Evolutionary conservation across 2,329 filamentous ascomycete species (phyloP), one percentile per base, ranked within the genome.

Genomic region (Claviceps humidiphila): DNA sequence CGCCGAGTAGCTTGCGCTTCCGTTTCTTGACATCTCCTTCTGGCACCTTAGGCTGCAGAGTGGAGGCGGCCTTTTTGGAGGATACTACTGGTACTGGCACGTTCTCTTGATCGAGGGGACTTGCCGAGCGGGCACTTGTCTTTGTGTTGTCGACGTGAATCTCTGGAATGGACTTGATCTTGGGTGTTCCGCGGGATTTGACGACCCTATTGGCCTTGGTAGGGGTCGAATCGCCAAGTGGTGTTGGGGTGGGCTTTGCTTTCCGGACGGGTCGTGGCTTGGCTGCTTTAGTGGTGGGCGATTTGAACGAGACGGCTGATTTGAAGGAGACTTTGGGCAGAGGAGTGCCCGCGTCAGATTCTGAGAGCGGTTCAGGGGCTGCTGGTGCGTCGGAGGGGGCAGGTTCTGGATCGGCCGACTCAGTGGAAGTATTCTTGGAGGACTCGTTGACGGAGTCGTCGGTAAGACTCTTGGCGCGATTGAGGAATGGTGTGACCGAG

Each of bases 401-500:
- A 13, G 61, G 58, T 14, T 68, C 66, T 22, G 68, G 66, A 26
- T 71, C 71, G 6, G 50, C 7, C 30, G 5, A 51, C 14, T 63
- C 61, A 6, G 51, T 47, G 7, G 54, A 52, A 22, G 40, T 48
- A 14, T 54, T 44, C 4, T 60, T 57, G 6, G 62, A 63, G 13
- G 56, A 54, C 17, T 59, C 52, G 8, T 64, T 64, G 7, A 58
- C 55, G 2, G 66, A 64, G 1, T 67, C 66, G 20, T 74, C 71
- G 11, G 62, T 56, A 14, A 84, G 70, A 57, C 74, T 73, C 66
- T 76, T 81, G 26, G 80, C 84, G 49, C 84, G 81, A 66, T 90
- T 95, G 55, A 97, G 74, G 72, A 95, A 96, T 0, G 91, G 91
- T 0, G 91, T 97, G 57, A 96, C 89, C 4, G 89, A 95, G 67